Conservation (phyloP, 116 monocot species). For the Phalaenopsis hybrid region DNA sequence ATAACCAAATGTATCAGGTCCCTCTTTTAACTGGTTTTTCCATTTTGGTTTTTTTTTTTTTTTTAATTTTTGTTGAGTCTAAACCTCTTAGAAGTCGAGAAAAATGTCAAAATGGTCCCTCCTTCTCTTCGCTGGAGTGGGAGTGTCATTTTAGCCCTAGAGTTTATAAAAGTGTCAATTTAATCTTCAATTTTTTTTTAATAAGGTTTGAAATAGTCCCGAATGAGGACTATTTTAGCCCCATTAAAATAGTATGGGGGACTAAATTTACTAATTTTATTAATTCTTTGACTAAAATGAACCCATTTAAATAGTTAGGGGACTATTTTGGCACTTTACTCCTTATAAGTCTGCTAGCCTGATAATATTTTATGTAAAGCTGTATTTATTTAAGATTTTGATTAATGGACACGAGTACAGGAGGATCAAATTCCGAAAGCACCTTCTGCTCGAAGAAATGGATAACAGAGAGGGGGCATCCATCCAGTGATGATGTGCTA, state of each 20-base stretch:
- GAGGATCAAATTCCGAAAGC: conserved; percentile 30
- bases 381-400: background rate
- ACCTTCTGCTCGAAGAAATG: conserved; percentile 22
- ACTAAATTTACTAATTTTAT: too few species aligned
- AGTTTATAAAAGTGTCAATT: too few species aligned
- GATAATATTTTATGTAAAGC: background rate
- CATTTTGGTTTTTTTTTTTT: background rate
- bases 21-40: background rate
- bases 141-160: too few species aligned
- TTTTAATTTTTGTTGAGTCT: background rate
- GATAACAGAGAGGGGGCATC: conserved; percentile 7
- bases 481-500: background rate
- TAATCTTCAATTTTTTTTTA: too few species aligned
- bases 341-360: background rate
- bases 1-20: conserved; percentile 32
- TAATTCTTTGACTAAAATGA: too few species aligned
- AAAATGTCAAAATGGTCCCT: too few species aligned
- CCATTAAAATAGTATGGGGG: too few species aligned
- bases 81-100: background rate
- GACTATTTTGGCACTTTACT: too few species aligned
- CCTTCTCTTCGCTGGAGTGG: too few species aligned
- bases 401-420: conserved; percentile 14
- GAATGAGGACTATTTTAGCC: too few species aligned
- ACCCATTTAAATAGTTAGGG: too few species aligned
- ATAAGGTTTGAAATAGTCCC: too few species aligned